phyloP scores from a whole-genome alignment of 1,284 basidiomycete genomes.

The Clitocybe nebularis region DNA sequence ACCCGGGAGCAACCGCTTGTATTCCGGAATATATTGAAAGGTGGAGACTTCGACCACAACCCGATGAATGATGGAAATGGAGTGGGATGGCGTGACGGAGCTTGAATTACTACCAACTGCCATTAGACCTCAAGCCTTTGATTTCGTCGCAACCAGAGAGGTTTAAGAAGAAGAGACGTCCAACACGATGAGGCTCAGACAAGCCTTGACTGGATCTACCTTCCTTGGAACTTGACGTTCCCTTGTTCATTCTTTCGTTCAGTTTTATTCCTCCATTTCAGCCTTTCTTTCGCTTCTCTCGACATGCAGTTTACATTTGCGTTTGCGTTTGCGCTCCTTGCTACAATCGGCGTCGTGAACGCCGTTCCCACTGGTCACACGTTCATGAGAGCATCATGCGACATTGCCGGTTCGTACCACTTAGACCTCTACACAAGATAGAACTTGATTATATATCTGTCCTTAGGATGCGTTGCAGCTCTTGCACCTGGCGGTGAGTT shows the following conservation, averaged over 20 bases:
- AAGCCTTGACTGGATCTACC: background rate
- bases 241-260: conserved; percentile 4
- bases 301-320: conserved; percentile 8
- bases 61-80: too few relatives aligned
- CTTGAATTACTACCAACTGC: background rate
- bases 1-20: too few relatives aligned
- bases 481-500: conserved; percentile 11
- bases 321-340: conserved; percentile 6
- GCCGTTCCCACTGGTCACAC: conserved; percentile 9
- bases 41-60: too few relatives aligned
- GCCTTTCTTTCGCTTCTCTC: background rate
- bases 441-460: background rate
- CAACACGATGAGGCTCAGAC: background rate
- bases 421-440: background rate
- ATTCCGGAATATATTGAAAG: too few relatives aligned
- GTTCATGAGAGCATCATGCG: conserved; percentile 11
- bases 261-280: background rate
- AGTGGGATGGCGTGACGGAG: too few relatives aligned
- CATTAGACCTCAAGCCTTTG: background rate
- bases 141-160: background rate
- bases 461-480: conserved; percentile 12
- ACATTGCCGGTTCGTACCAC: conserved; percentile 7
- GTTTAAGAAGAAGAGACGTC: background rate
- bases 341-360: conserved; percentile 5
- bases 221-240: conserved; percentile 17